Conservation (phyloP, 1,139 yeast genomes). For the Yamadazyma trypodendri region DNA sequence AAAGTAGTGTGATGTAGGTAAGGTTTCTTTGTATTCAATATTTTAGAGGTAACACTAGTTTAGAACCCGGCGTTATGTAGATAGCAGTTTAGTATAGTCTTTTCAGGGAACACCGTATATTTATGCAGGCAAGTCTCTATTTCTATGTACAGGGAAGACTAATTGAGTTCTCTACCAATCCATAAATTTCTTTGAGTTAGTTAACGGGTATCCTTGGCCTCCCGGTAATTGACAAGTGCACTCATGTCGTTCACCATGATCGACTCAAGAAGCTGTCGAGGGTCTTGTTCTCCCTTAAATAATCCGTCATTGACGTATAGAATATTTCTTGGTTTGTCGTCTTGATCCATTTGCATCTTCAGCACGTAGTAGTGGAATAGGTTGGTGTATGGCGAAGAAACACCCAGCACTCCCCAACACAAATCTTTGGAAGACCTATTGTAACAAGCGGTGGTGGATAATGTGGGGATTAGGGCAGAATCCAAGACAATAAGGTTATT, state of each 20-base stretch:
- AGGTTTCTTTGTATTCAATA: no score
- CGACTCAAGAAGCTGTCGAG: conserved; percentile 8
- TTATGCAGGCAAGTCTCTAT: no score
- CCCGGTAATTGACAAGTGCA: conserved; percentile 6
- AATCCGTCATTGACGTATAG: conserved; percentile 15
- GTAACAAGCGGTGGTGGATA: conserved; percentile 16
- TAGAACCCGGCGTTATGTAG: no score
- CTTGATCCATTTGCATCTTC: conserved; percentile 14
- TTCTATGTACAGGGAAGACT: no score
- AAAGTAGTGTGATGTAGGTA: no score
- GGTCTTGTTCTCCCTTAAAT: not conserved
- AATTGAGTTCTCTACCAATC: no score
- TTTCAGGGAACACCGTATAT: no score
- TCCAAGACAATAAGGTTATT: conserved; percentile 23
- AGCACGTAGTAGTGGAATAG: conserved; percentile 21
- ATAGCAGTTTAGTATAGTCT: no score
- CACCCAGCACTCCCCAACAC: conserved; percentile 5
- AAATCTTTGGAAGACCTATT: not conserved
- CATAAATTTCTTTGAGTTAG: no score
- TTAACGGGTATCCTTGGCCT: not conserved
- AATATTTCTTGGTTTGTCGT: conserved; percentile 13
- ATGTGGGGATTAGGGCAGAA: conserved; percentile 22
- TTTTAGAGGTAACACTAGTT: no score
- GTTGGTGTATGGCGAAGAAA: conserved; percentile 22
- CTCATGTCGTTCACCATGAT: conserved; percentile 8